Conservation (phyloP, 768 basidiomycete genomes). For the Panaeolus papilionaceus region DNA sequence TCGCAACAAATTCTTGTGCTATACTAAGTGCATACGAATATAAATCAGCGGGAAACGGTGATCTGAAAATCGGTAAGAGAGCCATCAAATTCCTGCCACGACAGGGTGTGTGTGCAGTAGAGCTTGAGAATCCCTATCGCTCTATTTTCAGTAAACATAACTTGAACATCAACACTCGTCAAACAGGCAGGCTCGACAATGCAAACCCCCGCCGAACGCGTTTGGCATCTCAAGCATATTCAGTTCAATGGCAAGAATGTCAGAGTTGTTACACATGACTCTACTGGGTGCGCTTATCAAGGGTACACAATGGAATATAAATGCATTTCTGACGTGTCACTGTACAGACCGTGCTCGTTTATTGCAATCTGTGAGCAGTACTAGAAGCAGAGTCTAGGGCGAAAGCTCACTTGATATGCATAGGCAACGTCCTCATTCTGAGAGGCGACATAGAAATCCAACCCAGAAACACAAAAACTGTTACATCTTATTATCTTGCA, state of each 20-base stretch:
- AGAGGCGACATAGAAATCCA: constrained; percentile 81
- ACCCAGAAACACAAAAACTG: constrained; percentile 66
- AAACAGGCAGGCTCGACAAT: constrained; percentile 15
- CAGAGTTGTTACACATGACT: constrained; percentile 83
- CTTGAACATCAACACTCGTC: no score
- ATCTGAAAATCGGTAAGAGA: no score
- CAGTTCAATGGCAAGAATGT: constrained; percentile 49
- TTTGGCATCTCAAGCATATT: constrained; percentile 82
- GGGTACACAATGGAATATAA: not conserved
- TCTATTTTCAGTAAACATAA: no score
- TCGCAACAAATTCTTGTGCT: no score
- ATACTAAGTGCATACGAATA: no score
- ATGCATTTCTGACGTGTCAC: constrained; percentile 2
- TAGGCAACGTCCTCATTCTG: constrained; percentile 89
- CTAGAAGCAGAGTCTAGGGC: constrained; percentile 6
- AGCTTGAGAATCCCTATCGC: no score
- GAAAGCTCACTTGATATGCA: constrained; percentile 4
- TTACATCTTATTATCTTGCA: constrained; percentile 86
- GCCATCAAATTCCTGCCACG: no score
- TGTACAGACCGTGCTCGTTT: constrained; percentile 81
- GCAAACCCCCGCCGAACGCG: constrained; percentile 56
- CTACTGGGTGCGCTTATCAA: constrained; percentile 67
- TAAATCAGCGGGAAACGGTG: no score
- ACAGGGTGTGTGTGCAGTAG: no score
- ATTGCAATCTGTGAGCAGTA: constrained; percentile 79